Evolutionary conservation across 371 early-diverging fungal genomes (phyloP), one percentile per base, ranked within the genome.

Genomic region (Saksenaea vasiformis): DNA sequence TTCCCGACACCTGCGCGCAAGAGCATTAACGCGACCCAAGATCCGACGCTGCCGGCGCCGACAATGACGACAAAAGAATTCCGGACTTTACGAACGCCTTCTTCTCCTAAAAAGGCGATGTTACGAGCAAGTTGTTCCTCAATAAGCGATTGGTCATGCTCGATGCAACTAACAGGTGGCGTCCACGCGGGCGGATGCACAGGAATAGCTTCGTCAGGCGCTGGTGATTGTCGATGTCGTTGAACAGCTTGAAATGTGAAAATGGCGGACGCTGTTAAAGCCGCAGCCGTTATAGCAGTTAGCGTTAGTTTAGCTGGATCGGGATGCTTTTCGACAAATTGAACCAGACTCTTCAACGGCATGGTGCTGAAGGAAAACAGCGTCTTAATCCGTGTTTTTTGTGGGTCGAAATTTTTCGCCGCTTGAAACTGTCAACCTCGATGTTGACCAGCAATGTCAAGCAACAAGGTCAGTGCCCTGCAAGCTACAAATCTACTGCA

Each of bases 31-130:
- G 96, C 94, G 3, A 94, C 89, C 89, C 93, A 93, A 1, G 92
- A 91, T n/a, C 93, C 98, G 5, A 98, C 95, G 7, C 97, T 97
- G n/a, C 98, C 98, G 4, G 91, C 87, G 15, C 98, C 98, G 3
- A 98, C 95, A 10, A 98, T 91, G 51, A 98, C 78, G 2, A 98
- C 95, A 70, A 89, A 90, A 1, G 91, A 76, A 13, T 82, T 69
- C 24, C 89, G 85, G 11, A 94, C 70, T 57, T 80, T 75, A 0
- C 75, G 66, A 44, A 92, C 82, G 9, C 91, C 90, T n/a, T 91
- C 91, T 28, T 90, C 85, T 5, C 97, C 98, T 43, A 98, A 77
- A 66, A 98, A 98, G 1, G 90, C 90, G 68, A 88, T 90, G 76
- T 95, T 95, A 38, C 95, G 82, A 1, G 96, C 80, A 44, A 97